Percentiles rank a stretch among this genome's conserved stretches.
These are phyloP conservation scores for Ustilago sp. DNA, from an alignment of 1,284 basidiomycete species.

Conservation along the genomic window DNA sequence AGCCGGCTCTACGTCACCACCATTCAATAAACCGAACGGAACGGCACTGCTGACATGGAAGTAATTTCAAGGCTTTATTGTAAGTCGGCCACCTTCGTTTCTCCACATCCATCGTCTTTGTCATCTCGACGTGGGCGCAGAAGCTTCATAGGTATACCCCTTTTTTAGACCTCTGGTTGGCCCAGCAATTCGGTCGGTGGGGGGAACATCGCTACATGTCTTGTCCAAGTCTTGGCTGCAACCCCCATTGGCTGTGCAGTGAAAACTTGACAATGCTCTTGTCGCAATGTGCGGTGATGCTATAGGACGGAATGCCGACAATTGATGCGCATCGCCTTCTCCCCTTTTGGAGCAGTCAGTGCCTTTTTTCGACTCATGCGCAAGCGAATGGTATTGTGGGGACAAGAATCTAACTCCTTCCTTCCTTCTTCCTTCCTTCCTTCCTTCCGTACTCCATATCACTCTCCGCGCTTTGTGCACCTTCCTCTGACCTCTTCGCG, in stretches of 20 bases:
- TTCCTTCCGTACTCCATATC: background rate
- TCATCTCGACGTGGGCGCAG: slow-evolving; percentile 16
- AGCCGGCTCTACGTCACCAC: background rate
- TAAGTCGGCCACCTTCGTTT: slow-evolving; percentile 20
- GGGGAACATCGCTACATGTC: background rate
- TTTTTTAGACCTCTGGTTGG: slow-evolving; percentile 3
- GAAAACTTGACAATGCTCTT: background rate
- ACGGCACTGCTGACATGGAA: slow-evolving; percentile 33
- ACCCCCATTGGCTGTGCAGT: background rate
- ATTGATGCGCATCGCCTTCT: background rate
- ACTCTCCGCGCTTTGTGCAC: background rate
- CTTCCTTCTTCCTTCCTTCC: slow-evolving; percentile 3
- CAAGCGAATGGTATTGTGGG: background rate
- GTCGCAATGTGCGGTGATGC: background rate
- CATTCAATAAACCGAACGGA: slow-evolving; percentile 3
- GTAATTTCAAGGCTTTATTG: slow-evolving; percentile 28
- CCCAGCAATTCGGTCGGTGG: slow-evolving; percentile 47
- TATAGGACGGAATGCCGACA: background rate
- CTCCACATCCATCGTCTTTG: slow-evolving; percentile 7
- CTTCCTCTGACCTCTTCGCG: background rate
- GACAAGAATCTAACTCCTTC: background rate
- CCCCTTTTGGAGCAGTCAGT: background rate
- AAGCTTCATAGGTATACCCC: background rate
- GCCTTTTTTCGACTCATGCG: background rate
- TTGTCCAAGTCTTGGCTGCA: background rate